phyloP scores from a whole-genome alignment of 345 rosid species.

The Dimocarpus longan region DNA sequence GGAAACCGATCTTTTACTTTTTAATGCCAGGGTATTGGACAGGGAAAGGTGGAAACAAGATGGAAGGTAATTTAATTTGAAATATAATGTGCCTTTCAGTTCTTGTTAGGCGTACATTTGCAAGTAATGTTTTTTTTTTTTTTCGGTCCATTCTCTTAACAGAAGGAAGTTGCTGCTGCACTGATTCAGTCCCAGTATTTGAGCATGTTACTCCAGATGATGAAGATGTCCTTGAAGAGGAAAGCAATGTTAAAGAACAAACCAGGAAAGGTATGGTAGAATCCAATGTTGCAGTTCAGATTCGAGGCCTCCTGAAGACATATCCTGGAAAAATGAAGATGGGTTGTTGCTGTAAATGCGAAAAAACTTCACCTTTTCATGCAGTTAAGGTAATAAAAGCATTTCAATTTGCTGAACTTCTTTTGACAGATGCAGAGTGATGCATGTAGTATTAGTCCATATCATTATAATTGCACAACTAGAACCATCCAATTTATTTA shows the following conservation, averaged over 20 bases:
- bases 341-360: conserved; percentile 69
- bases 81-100: conserved; percentile 10
- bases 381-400: conserved; percentile 64
- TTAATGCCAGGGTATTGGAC: conserved; percentile 84
- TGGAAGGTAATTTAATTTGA: conserved; percentile 52
- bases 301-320: conserved; percentile 73
- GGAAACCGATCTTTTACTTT: conserved; percentile 77
- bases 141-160: conserved; percentile 24
- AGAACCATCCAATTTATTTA: no score
- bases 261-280: conserved; percentile 48
- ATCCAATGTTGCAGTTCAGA: conserved; percentile 76
- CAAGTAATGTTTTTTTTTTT: conserved; percentile 18
- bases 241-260: conserved; percentile 61
- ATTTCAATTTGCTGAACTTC: not conserved
- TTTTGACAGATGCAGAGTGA: no score
- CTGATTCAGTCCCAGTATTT: conserved; percentile 52
- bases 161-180: conserved; percentile 93
- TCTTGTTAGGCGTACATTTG: conserved; percentile 8
- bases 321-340: conserved; percentile 61
- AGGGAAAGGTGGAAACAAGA: conserved; percentile 77
- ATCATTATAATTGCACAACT: no score
- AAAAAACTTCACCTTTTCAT: conserved; percentile 73
- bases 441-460: no score
- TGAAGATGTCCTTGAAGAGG: conserved; percentile 88
- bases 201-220: conserved; percentile 69